These are phyloP conservation scores for Talaromyces proteolyticus DNA, from an alignment of 495 filamentous ascomycete species.

Conservation along the genomic window DNA sequence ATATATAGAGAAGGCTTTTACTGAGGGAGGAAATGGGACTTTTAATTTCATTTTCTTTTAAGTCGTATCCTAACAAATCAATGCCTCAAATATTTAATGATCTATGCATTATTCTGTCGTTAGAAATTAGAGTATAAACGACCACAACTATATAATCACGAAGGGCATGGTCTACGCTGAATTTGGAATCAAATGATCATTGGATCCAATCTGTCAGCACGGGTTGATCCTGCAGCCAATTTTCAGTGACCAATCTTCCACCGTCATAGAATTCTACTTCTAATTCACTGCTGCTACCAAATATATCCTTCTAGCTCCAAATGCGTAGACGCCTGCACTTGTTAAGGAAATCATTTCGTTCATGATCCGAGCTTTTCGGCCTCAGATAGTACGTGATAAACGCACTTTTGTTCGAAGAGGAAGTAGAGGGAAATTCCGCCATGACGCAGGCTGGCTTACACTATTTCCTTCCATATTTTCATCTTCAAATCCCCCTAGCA, in stretches of 20 bases:
- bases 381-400: background rate
- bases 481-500: background rate
- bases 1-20: slow-evolving; percentile 16
- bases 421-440: background rate
- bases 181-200: background rate
- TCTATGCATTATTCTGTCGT: background rate
- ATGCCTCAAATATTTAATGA: background rate
- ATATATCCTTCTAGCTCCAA: background rate
- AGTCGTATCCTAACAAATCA: background rate
- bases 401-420: background rate
- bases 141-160: background rate
- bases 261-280: background rate
- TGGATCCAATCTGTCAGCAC: background rate
- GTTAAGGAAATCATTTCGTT: background rate
- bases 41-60: background rate
- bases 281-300: background rate
- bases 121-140: background rate
- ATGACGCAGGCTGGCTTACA: background rate
- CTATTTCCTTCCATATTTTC: background rate
- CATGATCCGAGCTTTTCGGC: background rate
- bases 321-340: background rate
- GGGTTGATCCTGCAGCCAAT: background rate
- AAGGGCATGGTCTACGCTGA: background rate
- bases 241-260: background rate
- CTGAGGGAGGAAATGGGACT: too few species aligned